Evolutionary conservation across 2,329 filamentous ascomycete species (phyloP).

Genomic region (Verticillium nubilum): DNA sequence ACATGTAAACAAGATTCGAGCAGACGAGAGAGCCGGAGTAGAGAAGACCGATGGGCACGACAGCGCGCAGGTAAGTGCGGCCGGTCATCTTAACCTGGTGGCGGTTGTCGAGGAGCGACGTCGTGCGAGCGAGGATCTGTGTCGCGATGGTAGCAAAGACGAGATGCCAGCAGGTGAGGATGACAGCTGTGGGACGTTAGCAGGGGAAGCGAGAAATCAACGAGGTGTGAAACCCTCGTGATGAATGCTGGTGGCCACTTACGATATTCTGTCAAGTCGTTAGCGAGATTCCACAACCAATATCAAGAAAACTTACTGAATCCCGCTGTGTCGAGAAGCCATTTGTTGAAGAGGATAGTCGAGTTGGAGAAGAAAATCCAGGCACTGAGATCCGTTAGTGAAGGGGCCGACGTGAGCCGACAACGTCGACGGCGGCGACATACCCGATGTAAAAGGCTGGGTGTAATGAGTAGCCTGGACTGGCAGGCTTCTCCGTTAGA

Average conservation of each 20-base stretch:
- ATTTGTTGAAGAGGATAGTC: slow-evolving; percentile 92
- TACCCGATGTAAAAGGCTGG: slow-evolving; percentile 26
- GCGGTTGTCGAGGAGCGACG: slow-evolving; percentile 56
- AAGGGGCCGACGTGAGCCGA: background rate
- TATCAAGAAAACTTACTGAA: slow-evolving; percentile 57
- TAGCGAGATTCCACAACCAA: background rate
- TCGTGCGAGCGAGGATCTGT: slow-evolving; percentile 60
- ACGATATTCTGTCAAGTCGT: slow-evolving; percentile 33
- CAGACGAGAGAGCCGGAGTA: slow-evolving; percentile 62
- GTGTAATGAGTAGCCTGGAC: slow-evolving; percentile 12
- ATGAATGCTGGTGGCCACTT: slow-evolving; percentile 16
- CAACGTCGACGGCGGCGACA: slow-evolving; percentile 6
- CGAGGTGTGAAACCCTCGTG: background rate
- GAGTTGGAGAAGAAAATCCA: slow-evolving; percentile 84
- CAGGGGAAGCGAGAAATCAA: background rate
- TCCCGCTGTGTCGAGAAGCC: slow-evolving; percentile 68
- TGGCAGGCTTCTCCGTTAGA: slow-evolving; percentile 14
- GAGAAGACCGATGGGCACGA: slow-evolving; percentile 61
- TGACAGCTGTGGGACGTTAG: slow-evolving; percentile 32
- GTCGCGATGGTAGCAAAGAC: slow-evolving; percentile 61
- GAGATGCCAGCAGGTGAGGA: slow-evolving; percentile 65
- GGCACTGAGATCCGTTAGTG: slow-evolving; percentile 32
- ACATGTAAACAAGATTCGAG: slow-evolving; percentile 63
- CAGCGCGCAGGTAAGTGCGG: slow-evolving; percentile 55
- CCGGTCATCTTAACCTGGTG: slow-evolving; percentile 57